These are phyloP conservation scores for Carex scoparia DNA, from an alignment of 176 grass and related monocot species.

Conservation along the genomic window DNA sequence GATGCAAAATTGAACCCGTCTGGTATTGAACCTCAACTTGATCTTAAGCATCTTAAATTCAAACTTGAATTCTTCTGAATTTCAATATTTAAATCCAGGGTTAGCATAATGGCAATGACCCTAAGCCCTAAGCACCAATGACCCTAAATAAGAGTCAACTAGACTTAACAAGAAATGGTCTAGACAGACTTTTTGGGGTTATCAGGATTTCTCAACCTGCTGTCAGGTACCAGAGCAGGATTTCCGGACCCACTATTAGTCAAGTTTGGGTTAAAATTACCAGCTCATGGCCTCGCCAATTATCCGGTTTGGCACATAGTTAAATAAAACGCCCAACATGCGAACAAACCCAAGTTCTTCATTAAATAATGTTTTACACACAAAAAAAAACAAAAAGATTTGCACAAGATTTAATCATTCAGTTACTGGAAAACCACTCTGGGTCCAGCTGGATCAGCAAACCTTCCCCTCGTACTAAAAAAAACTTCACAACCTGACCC, in stretches of 20 bases:
- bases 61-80: neutral
- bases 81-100: neutral
- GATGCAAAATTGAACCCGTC: neutral
- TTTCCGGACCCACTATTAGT: neutral
- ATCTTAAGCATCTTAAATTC: neutral
- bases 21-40: neutral
- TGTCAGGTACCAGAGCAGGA: neutral
- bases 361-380: neutral
- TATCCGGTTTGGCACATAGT: neutral
- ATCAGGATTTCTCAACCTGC: neutral
- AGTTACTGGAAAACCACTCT: neutral
- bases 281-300: neutral
- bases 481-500: neutral
- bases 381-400: neutral
- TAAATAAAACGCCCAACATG: neutral
- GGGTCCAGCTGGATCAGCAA: neutral
- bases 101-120: neutral
- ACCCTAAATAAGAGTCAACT: neutral
- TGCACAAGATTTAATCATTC: neutral
- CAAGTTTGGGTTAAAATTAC: neutral
- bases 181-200: neutral
- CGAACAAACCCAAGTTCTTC: neutral
- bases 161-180: neutral
- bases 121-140: neutral
- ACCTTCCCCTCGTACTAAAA: neutral